Conservation (phyloP, 768 basidiomycete species). For the Cubamyces sp. region DNA sequence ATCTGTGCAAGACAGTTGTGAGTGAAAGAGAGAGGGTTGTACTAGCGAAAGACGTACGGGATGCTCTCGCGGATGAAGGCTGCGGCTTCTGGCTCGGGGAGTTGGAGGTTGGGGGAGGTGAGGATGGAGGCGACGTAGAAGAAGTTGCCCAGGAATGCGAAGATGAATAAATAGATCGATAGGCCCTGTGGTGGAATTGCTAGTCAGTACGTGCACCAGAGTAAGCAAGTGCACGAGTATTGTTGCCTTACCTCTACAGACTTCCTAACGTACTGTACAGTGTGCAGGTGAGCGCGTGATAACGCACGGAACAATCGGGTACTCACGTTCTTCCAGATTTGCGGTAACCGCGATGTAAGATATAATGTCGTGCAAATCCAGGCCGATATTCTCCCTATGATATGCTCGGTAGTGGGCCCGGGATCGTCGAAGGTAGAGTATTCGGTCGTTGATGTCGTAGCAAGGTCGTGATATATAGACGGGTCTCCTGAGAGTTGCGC, state of each 20-base stretch:
- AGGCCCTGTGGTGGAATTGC: conserved; percentile 60
- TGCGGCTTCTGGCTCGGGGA: conserved; percentile 61
- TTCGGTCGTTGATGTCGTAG: not conserved
- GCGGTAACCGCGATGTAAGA: conserved; percentile 90
- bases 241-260: conserved; percentile 73
- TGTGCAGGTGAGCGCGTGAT: not conserved
- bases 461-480: conserved; percentile 1
- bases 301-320: conserved; percentile 1
- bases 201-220: not conserved
- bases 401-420: conserved; percentile 49
- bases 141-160: conserved; percentile 91
- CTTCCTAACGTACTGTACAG: conserved; percentile 75
- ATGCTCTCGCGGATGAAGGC: conserved; percentile 80
- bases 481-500: conserved; percentile 9
- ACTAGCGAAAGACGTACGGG: conserved; percentile 64
- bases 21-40: not conserved
- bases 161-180: conserved; percentile 90
- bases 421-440: conserved; percentile 28
- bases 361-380: conserved; percentile 95
- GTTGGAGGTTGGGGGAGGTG: conserved; percentile 65
- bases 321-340: conserved; percentile 99
- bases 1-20: conserved; percentile 43
- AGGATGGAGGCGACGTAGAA: conserved; percentile 93
- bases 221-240: not conserved
- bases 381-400: conserved; percentile 89